phyloP scores from a whole-genome alignment of 306 rosid genomes.

The Castanospermum australe region DNA sequence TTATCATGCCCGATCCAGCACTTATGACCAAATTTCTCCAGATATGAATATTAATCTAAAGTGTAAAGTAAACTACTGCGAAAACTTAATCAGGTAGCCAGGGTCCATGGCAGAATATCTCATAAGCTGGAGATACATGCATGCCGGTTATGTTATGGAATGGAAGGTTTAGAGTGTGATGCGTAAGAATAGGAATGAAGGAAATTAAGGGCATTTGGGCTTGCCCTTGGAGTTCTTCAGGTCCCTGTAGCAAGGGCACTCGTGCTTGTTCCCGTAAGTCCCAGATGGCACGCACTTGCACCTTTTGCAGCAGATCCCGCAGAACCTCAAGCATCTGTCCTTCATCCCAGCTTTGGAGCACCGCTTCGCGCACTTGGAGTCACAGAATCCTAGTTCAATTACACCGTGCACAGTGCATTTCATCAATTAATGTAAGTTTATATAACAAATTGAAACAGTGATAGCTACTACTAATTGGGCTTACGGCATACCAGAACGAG shows the following conservation, averaged over 20 bases:
- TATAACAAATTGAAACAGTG: not conserved
- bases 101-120: slow-evolving; percentile 12
- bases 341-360: slow-evolving; percentile 61
- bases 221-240: slow-evolving; percentile 72
- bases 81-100: not conserved
- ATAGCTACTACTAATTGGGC: not conserved
- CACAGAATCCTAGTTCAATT: slow-evolving; percentile 50
- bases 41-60: not conserved
- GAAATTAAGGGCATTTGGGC: slow-evolving; percentile 67
- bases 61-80: too few species aligned
- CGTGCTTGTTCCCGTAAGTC: slow-evolving; percentile 82
- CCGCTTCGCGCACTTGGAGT: slow-evolving; percentile 52
- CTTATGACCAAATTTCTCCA: not conserved
- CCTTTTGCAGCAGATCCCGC: slow-evolving; percentile 75
- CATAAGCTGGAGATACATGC: slow-evolving; percentile 13
- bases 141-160: not conserved
- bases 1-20: not conserved
- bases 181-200: not conserved
- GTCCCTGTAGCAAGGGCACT: slow-evolving; percentile 86
- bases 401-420: not conserved
- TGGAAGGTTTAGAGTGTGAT: not conserved
- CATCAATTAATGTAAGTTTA: not conserved
- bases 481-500: slow-evolving; percentile 44
- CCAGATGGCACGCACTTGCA: slow-evolving; percentile 92
- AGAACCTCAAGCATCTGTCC: slow-evolving; percentile 70